Base-by-base conservation (phyloP, 192 early-diverging fungal genomes). In the Lobulomyces angularis region DNA sequence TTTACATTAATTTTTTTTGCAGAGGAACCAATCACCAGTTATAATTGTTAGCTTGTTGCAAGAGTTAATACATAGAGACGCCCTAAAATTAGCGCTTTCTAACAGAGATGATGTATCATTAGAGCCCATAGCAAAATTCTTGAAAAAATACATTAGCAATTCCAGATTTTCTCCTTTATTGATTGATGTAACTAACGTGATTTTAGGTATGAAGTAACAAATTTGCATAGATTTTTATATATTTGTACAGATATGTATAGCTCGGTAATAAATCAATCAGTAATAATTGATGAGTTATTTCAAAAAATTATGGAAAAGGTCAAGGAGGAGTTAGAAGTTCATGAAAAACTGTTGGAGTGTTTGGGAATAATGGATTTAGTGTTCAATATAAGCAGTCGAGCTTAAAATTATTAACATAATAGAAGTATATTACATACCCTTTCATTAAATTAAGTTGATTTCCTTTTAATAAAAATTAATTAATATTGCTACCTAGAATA, bases 51-150 rank as follows among this genome's bases (percentile, higher is more conserved):
- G 81, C 42, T 44, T 97, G 50, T 55, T 94, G 36, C 83, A 93
- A 50, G 93, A 97, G 59, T 68, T 97, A 21, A 67, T 89, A 30
- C 80, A 89, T 45, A 80, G 88, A 42, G 83, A 85, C 31, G 88
- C 73, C 11, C 65, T 97, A 19, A 64, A 52, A 30, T 52, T 58
- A 5, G 90, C 93, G 6, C 61, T 97, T 45, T 65, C 80, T 34
- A 87, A 85, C 37, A 64, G 93, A 24, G 86, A 93, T 48, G 93
- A 97, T 47, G 66, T 80, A 33, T 69, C 80, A 16, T 58, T 97
- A 45, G 83, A 86, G 48, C 84, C 88, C 6, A 52, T 95, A 25
- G 61, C 84, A 16, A 68, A 71, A 41, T 97, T 97, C 49, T 45
- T 97, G 18, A 55, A 80, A 30, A 82, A 68, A 59, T 58, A 88